phyloP scores from a whole-genome alignment of 2,329 filamentous ascomycete species.

The Fusarium solani-melongenae region DNA sequence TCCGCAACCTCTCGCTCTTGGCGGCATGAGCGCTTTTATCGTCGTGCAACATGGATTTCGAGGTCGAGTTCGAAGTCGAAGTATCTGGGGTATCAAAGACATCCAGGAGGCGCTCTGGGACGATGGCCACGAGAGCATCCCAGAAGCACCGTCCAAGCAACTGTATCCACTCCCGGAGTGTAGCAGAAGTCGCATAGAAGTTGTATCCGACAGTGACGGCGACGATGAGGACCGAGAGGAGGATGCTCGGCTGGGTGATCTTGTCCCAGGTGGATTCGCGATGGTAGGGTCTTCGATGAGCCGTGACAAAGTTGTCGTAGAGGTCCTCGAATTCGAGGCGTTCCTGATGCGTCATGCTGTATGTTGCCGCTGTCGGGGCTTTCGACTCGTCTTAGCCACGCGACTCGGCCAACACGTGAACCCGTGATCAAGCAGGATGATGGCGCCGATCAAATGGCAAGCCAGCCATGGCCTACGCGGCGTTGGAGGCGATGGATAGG shows the following conservation, averaged over 20 bases:
- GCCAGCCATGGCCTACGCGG: conserved; percentile 41
- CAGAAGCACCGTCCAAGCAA: conserved; percentile 62
- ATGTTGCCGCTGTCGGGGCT: conserved; percentile 27
- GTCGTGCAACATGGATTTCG: conserved; percentile 51
- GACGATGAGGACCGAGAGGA: conserved; percentile 50
- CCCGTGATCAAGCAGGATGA: conserved; percentile 41
- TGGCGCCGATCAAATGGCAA: conserved; percentile 35
- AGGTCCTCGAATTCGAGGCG: conserved; percentile 46
- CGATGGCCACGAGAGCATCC: conserved; percentile 68
- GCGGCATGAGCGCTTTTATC: conserved; percentile 59
- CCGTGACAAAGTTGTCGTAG: conserved; percentile 50
- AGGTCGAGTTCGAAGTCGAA: conserved; percentile 56
- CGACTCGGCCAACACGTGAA: conserved; percentile 22
- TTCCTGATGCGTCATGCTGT: conserved; percentile 50
- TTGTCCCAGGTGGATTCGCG: conserved; percentile 46
- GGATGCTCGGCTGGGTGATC: conserved; percentile 49
- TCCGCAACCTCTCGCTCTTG: conserved; percentile 74
- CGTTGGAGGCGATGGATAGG: conserved; percentile 12
- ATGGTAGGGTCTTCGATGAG: conserved; percentile 46
- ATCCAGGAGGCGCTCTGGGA: conserved; percentile 68
- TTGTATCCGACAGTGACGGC: conserved; percentile 49
- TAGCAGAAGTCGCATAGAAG: conserved; percentile 47
- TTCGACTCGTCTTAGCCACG: conserved; percentile 35
- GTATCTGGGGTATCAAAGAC: conserved; percentile 66
- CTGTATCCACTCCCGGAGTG: conserved; percentile 43